Evolutionary conservation across 2,329 filamentous ascomycete genomes (phyloP), one percentile per base, ranked within the genome.

Genomic region (Decorospora gaudefroyi): DNA sequence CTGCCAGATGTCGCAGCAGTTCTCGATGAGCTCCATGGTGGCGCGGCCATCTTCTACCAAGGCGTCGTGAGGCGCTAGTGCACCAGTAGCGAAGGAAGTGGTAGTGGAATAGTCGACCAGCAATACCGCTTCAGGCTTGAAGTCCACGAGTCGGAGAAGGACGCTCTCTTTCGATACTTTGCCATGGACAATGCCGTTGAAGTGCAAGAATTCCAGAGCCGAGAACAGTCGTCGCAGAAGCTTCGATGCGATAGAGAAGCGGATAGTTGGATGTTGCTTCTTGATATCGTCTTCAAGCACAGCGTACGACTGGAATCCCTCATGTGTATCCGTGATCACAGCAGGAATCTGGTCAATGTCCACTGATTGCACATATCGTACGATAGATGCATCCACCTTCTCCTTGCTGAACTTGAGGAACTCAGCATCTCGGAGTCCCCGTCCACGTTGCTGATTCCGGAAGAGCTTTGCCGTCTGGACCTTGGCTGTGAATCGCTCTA

Each of bases 1-100:
- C 2, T 36, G 35, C 57, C 52, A 60, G 11, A 60, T 43, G 27
- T 56, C 47, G 21, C 54, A 53, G 36, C 52, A 60, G n/a, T 41
- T 34, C 19, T 49, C 52, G 7, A 56, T 35, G 6, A 60, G 15
- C n/a, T 48, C 36, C 48, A 60, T 53, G 3, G 26, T 42, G 10
- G 41, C 23, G 10, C 29, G 26, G 1, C 36, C 36, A 11, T 60
- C 56, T 6, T 36, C 27, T 2, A 45, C 19, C 37, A 60, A 51
- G 3, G 41, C 33, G 7, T 49, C 36, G 2, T 39, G 10, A 3
- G 52, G 49, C n/a, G 42, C 21, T 7, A 18, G 22, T 9, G 38
- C 31, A 3, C 40, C 52, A 7, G 13, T 5, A 5, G 27, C 7
- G 2, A 49, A 39, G 3, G 30, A 13, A 6, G 31, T 30, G 4